Conservation (phyloP, 805 yeast genomes). For the Tetrapisispora taiwanensis region DNA sequence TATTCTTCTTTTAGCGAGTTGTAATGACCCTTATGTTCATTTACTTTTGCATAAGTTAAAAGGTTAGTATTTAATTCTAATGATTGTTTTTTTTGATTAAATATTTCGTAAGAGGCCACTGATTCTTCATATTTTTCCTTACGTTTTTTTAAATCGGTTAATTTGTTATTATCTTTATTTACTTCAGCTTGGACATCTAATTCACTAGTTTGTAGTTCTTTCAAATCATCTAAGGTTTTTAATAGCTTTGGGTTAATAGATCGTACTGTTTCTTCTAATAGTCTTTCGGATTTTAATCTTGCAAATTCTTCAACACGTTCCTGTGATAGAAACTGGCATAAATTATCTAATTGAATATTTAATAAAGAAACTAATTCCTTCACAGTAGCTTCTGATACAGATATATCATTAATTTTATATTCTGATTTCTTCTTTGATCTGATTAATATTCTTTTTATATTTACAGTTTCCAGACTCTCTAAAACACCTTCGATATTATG, state of each 20-base stretch:
- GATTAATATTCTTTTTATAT: conserved; percentile 36
- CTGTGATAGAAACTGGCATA: conserved; percentile 92
- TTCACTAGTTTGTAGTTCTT: conserved; percentile 39
- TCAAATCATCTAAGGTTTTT: conserved; percentile 47
- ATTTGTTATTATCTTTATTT: conserved; percentile 21
- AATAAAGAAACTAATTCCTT: conserved; percentile 36
- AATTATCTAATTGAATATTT: conserved; percentile 79
- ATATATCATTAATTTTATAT: conserved; percentile 41
- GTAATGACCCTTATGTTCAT: conserved; percentile 30
- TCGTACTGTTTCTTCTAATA: conserved; percentile 68
- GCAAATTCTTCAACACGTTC: conserved; percentile 93
- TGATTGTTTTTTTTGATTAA: conserved; percentile 36
- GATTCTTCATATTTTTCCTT: conserved; percentile 37
- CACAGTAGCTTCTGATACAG: conserved; percentile 37
- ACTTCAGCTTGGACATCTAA: conserved; percentile 30
- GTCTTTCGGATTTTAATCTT: conserved; percentile 59
- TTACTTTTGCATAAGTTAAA: conserved; percentile 40
- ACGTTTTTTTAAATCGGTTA: conserved; percentile 28
- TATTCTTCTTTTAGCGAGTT: conserved; percentile 21
- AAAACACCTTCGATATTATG: conserved; percentile 19
- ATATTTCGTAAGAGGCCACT: conserved; percentile 39
- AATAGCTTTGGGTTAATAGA: conserved; percentile 61
- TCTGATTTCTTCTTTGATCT: conserved; percentile 36
- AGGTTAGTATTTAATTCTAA: conserved; percentile 39
- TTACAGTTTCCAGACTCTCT: conserved; percentile 20